Conservation (phyloP, 2,329 filamentous ascomycete species). For the Talaromyces sp. region DNA sequence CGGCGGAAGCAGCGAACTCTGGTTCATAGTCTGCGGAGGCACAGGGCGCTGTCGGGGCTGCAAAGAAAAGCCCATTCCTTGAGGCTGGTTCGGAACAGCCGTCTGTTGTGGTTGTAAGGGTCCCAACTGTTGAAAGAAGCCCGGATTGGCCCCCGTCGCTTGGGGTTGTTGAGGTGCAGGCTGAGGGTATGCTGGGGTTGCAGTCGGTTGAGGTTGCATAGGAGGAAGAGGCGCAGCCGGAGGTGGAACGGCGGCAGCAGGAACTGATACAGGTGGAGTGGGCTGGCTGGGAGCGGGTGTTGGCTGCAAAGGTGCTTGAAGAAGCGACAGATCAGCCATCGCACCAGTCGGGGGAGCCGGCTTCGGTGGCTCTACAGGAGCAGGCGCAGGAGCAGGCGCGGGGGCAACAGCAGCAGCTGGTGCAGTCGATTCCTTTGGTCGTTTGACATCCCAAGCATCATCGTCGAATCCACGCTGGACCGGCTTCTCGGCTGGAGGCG, state of each 20-base stretch:
- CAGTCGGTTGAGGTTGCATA: constrained; percentile 41
- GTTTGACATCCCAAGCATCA: constrained; percentile 95
- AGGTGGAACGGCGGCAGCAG: constrained; percentile 37
- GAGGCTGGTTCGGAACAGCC: constrained; percentile 17
- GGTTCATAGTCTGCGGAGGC: constrained; percentile 63
- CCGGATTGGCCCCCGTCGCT: constrained; percentile 28
- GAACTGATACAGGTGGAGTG: constrained; percentile 42
- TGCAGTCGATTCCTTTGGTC: constrained; percentile 54
- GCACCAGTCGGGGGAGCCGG: constrained; percentile 68
- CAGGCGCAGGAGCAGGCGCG: constrained; percentile 40
- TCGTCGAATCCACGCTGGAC: constrained; percentile 76
- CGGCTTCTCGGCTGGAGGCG: constrained; percentile 52
- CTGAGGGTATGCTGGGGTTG: constrained; percentile 39
- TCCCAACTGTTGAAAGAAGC: constrained; percentile 21
- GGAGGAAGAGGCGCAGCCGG: constrained; percentile 43
- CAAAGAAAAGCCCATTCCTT: constrained; percentile 30
- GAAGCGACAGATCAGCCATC: constrained; percentile 66
- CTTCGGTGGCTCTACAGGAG: constrained; percentile 37
- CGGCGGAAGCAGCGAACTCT: constrained; percentile 67
- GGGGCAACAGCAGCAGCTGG: constrained; percentile 35
- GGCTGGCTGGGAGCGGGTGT: constrained; percentile 52
- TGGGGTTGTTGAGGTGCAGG: constrained; percentile 44
- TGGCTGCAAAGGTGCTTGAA: constrained; percentile 59
- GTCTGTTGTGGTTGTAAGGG: constrained; percentile 32
- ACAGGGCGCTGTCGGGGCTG: constrained; percentile 66